Evolutionary conservation across 805 yeast genomes (phyloP), one percentile per base, ranked within the genome.

Genomic region (Teunomyces lycoperdinae): DNA sequence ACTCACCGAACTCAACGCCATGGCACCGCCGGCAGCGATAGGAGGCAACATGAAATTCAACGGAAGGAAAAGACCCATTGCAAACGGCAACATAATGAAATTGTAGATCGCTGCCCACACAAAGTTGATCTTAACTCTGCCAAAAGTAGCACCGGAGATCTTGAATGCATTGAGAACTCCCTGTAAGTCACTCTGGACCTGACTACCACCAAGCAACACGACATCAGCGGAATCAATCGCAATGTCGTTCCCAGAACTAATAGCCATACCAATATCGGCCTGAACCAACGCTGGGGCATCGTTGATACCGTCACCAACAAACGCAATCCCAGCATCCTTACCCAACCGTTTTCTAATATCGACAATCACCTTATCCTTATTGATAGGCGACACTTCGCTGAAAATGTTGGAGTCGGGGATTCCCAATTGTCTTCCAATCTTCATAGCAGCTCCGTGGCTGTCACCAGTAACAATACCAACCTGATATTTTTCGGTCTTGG

Each of bases 171-270:
- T 73, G 24, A 76, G 64, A 4, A 86, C 77, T 7, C 87, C 84
- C 14, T 61, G 58, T 44, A 83, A 63, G 47, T 62, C 74, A 44
- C 50, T 49, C 35, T 46, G 59, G 3, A 44, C 49, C 6, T 55
- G 52, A 9, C 58, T 54, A 17, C 73, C 70, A 9, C 80, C 77
- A 61, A 88, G 64, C 11, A 94, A 71, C 14, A 94, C 96, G 33
- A 94, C 79, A 64, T 90, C 96, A 0, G 99, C 97, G n/a, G 96
- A 88, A 55, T 91, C 97, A 55, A 94, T 86, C 1, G 99, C 98
- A 56, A 94, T 88, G 59, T 94, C 98, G 0, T 98, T 88, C 4
- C 98, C 97, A 0, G 95, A 80, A 8, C 95, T 85, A 49, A 95
- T 81, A 9, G 98, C 94, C 58, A 95, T 82, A 20, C 99, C 99